phyloP scores from a whole-genome alignment of 345 rosid species.

The Turnera subulata region DNA sequence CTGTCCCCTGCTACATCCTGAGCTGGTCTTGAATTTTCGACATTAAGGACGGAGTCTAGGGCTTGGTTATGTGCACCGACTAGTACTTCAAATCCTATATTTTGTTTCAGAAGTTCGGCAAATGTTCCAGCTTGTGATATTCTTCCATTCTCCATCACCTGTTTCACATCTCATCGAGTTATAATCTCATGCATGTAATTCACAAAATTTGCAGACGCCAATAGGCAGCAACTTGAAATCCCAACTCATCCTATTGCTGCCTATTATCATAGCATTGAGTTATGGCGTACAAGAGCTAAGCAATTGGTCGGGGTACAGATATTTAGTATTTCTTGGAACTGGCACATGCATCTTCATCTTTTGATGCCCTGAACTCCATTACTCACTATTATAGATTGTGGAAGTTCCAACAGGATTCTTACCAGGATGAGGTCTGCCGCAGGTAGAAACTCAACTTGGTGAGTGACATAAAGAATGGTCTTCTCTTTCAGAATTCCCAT shows the following conservation, averaged over 20 bases:
- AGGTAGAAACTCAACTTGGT: slow-evolving; percentile 97
- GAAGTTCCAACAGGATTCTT: no score
- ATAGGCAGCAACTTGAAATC: no score
- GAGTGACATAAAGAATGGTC: slow-evolving; percentile 80
- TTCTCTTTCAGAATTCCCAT: slow-evolving; percentile 76
- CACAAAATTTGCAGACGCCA: no score
- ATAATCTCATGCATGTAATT: no score
- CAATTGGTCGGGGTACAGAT: no score
- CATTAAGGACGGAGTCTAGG: slow-evolving; percentile 58
- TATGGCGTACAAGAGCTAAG: no score
- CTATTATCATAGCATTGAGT: no score
- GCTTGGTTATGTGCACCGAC: slow-evolving; percentile 93
- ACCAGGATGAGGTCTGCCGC: slow-evolving; percentile 93
- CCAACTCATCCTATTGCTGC: no score
- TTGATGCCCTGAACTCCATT: no score
- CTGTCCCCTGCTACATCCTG: slow-evolving; percentile 31
- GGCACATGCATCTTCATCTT: neutral
- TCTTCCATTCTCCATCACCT: slow-evolving; percentile 95
- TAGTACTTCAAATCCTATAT: slow-evolving; percentile 78
- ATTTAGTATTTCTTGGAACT: no score
- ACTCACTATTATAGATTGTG: no score
- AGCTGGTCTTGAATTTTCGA: slow-evolving; percentile 48
- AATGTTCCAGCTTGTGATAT: slow-evolving; percentile 78
- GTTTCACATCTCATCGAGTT: slow-evolving; percentile 1
- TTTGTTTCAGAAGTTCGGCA: slow-evolving; percentile 64